These are phyloP conservation scores for Paraphaeosphaeria minitans DNA, from an alignment of 2,329 filamentous ascomycete species.

Conservation along the genomic window DNA sequence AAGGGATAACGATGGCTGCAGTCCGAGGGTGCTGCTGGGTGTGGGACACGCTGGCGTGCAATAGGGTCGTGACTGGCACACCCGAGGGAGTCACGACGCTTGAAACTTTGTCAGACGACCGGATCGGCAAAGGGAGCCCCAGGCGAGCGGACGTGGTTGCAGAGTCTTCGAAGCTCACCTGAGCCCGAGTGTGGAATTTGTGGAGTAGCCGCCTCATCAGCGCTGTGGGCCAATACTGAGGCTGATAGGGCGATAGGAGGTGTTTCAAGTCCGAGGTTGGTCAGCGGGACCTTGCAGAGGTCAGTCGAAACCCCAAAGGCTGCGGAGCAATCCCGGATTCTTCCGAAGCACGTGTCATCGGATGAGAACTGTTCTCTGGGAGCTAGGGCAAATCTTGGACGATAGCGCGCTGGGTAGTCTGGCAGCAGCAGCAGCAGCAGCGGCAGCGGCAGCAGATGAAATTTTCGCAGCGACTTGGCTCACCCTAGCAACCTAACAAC, in stretches of 20 bases:
- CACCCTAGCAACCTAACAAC: too few relatives aligned
- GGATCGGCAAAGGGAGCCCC: neutral
- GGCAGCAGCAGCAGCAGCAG: too few relatives aligned
- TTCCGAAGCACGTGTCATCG: slow-evolving; percentile 28
- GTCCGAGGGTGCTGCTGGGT: neutral
- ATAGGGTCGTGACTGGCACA: neutral
- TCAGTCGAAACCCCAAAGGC: neutral
- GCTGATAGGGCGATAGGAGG: slow-evolving; percentile 3
- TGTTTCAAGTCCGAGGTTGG: slow-evolving; percentile 8
- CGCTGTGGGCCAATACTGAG: neutral
- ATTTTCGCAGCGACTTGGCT: slow-evolving; percentile 13
- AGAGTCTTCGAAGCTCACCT: slow-evolving; percentile 1
- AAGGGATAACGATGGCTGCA: neutral
- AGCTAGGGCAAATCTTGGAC: slow-evolving; percentile 16
- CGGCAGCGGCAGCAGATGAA: slow-evolving; percentile 21
- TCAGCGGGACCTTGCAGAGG: slow-evolving; percentile 12
- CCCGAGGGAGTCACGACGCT: neutral
- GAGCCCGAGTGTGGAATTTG: neutral
- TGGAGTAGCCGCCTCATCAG: slow-evolving; percentile 2
- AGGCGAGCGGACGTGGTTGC: slow-evolving; percentile 1
- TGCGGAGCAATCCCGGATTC: slow-evolving; percentile 23
- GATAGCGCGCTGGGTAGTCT: slow-evolving; percentile 20
- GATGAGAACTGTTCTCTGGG: neutral
- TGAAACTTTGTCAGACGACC: neutral
- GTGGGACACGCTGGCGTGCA: neutral